Base-by-base conservation (phyloP, 805 yeast species). In the Sugiyamaella qingdaonensis region DNA sequence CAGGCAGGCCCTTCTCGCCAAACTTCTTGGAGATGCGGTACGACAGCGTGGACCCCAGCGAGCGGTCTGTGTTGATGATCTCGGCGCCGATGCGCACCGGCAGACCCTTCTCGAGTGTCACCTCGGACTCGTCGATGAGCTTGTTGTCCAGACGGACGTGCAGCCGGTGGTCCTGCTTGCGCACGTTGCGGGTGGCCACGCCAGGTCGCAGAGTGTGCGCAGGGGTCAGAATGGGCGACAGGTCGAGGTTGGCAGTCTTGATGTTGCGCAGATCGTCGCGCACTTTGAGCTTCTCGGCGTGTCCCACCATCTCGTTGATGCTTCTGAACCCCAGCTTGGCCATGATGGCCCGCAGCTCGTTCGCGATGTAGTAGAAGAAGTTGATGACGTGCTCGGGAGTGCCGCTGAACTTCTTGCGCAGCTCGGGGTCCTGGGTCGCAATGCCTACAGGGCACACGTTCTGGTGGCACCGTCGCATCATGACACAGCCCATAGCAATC, bases 351-450 rank as follows among this genome's bases (percentile, higher is more conserved):
- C 99, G 82, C 67, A 94, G 81, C 73, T 92, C 99, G 64, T 90
- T 88, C 53, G 97, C 84, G 69, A 92, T 78, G 74, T 91, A 94
- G 77, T 86, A 92, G 80, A 94, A 94, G 79, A 92, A 94, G 78
- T 92, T 92, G 73, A 92, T 91, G 54, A 92, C 98, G 68, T 92
- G 97, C 74, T 92, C 99, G 49, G 99, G 99, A 48, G 97, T 91
- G 67, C 99, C 99, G 65, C 81, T 78, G 74, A 92, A 92, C 73
- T 92, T 94, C 73, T 81, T 81, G 73, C 99, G 82, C 61, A 92
- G 78, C 61, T 84, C 88, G 16, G 97, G 97, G 70, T 92, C 98
- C 73, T 94, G 99, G 31, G 99, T 92, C 45, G 99, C 99, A 75
- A 92, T 88, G 74, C 99, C 99, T 48, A 92, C 99, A 29, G 99